phyloP scores from a whole-genome alignment of 164 flowering plant species.

The Vitis cinerea region DNA sequence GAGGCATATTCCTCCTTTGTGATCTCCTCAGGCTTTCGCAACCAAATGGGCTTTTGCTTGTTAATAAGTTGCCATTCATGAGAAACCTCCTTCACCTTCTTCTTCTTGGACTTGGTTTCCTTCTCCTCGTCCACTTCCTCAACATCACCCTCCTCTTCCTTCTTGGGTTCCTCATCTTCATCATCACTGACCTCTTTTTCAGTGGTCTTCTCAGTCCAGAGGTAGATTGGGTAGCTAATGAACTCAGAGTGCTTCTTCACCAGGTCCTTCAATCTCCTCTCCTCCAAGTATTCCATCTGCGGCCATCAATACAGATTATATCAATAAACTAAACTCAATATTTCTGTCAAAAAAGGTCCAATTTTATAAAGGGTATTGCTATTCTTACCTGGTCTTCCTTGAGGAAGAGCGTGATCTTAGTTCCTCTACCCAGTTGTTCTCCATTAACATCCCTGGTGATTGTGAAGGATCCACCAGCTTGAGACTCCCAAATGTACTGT shows the following conservation, averaged over 20 bases:
- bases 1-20: slow-evolving; percentile 39
- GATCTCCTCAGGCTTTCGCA: slow-evolving; percentile 44
- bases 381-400: neutral
- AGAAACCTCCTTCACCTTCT: slow-evolving; percentile 38
- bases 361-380: too few relatives aligned
- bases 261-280: slow-evolving; percentile 14
- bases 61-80: slow-evolving; percentile 35
- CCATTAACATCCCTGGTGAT: too few relatives aligned
- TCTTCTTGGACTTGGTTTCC: slow-evolving; percentile 20
- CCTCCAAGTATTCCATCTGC: slow-evolving; percentile 16
- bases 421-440: neutral
- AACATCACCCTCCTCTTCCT: slow-evolving; percentile 22
- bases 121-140: slow-evolving; percentile 29
- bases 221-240: slow-evolving; percentile 35
- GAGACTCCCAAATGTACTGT: slow-evolving; percentile 27
- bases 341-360: too few relatives aligned
- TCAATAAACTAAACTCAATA: too few relatives aligned
- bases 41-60: slow-evolving; percentile 48
- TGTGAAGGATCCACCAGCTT: slow-evolving; percentile 1
- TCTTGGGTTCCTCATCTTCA: slow-evolving; percentile 34
- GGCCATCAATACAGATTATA: too few relatives aligned
- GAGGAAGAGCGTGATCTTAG: neutral
- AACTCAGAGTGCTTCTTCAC: neutral
- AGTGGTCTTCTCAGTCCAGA: slow-evolving; percentile 41
- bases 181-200: slow-evolving; percentile 32